phyloP scores from a whole-genome alignment of 192 early-diverging fungal genomes.

The Backusella circina region DNA sequence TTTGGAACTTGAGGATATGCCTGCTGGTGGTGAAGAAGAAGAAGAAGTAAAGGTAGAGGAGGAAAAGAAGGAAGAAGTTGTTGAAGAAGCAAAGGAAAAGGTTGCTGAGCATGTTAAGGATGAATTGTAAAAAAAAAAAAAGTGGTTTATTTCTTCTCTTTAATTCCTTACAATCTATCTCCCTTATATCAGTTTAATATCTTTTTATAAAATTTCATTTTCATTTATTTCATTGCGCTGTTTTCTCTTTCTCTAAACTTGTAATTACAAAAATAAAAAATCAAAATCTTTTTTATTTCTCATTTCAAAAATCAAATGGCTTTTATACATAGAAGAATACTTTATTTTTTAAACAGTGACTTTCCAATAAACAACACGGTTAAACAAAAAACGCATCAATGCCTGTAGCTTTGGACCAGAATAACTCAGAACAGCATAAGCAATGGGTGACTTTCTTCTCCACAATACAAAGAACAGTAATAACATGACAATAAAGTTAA shows the following conservation, averaged over 20 bases:
- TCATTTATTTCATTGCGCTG: slow-evolving; percentile 2
- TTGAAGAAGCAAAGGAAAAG: slow-evolving; percentile 7
- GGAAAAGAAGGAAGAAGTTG: background rate
- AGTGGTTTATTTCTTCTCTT: background rate
- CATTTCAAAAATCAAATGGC: background rate
- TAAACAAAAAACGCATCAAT: slow-evolving; percentile 2
- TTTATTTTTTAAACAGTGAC: slow-evolving; percentile 20
- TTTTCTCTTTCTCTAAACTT: background rate
- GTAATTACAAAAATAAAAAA: background rate
- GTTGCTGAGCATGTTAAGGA: slow-evolving; percentile 27
- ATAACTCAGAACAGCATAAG: slow-evolving; percentile 22
- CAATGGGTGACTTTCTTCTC: slow-evolving; percentile 25
- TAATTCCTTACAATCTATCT: background rate
- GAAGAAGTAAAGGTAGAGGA: background rate
- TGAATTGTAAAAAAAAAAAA: slow-evolving; percentile 29
- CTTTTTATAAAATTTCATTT: slow-evolving; percentile 3
- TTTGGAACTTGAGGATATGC: background rate
- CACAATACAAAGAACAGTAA: slow-evolving; percentile 19
- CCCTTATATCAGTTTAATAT: background rate
- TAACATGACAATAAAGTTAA: slow-evolving; percentile 22
- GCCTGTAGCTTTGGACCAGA: slow-evolving; percentile 9
- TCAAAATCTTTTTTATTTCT: background rate
- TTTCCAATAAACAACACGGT: slow-evolving; percentile 9
- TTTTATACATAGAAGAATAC: background rate
- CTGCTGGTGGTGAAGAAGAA: slow-evolving; percentile 10